phyloP scores from a whole-genome alignment of 768 basidiomycete species.

The Paxillus involutus region DNA sequence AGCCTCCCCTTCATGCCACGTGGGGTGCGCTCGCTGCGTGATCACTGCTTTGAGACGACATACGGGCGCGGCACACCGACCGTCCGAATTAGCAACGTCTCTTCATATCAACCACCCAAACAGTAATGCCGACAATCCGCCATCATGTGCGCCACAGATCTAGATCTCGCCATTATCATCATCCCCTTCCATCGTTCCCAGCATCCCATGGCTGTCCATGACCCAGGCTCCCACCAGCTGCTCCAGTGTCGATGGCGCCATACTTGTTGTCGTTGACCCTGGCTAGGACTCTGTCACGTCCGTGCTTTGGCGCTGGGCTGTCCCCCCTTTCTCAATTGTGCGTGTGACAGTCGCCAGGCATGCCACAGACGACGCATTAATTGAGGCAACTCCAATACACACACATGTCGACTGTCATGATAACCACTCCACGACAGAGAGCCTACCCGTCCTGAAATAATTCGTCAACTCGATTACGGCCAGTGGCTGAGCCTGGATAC shows the following conservation, averaged over 20 bases:
- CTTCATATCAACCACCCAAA: neutral
- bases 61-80: no score
- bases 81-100: no score
- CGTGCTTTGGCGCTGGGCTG: slow-evolving; percentile 27
- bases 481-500: slow-evolving; percentile 13
- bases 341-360: neutral
- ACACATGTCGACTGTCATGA: no score
- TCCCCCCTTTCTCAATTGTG: slow-evolving; percentile 8
- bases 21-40: neutral
- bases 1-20: neutral
- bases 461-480: slow-evolving; percentile 12
- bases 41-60: no score
- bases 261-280: no score
- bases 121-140: neutral
- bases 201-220: neutral
- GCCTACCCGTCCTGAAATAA: slow-evolving; percentile 9
- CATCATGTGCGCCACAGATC: neutral
- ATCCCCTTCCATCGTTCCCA: neutral
- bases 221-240: neutral
- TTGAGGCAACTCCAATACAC: neutral
- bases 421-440: no score
- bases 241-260: neutral
- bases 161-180: neutral
- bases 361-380: slow-evolving; percentile 1
- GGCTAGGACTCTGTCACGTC: neutral